Percentiles rank a stretch among this genome's conserved stretches.
Evolutionary conservation across 108 stramenopile species (phyloP).

Genomic region (Cyclotella distinguenda): DNA sequence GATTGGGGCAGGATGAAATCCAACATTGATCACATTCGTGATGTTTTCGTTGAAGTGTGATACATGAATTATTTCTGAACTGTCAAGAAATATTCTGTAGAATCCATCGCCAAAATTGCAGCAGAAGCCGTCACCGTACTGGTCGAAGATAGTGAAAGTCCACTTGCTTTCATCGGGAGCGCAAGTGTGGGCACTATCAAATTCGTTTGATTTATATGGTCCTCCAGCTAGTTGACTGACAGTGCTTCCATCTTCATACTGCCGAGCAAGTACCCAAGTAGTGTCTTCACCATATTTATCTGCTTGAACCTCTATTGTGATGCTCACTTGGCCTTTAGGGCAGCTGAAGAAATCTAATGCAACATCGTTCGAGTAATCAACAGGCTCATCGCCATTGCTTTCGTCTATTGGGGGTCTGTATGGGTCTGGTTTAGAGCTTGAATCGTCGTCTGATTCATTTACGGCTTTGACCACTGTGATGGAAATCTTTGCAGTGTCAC

Average conservation of each 20-base stretch:
- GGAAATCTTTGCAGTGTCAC: background rate
- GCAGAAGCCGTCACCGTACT: conserved; percentile 24
- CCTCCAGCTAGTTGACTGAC: conserved; percentile 3
- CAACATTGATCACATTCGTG: conserved; percentile 16
- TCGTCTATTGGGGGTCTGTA: conserved; percentile 4
- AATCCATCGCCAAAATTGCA: conserved; percentile 16
- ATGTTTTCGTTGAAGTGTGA: conserved; percentile 11
- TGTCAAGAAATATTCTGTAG: conserved; percentile 24
- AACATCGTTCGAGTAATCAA: background rate
- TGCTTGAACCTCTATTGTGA: conserved; percentile 24
- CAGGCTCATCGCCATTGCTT: background rate
- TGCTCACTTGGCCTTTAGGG: conserved; percentile 1
- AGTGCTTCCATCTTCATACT: background rate
- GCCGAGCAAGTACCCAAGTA: conserved; percentile 11
- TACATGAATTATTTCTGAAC: conserved; percentile 10
- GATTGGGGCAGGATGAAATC: conserved; percentile 9
- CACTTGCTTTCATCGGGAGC: background rate
- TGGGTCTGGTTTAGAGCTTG: background rate
- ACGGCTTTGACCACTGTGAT: conserved; percentile 7
- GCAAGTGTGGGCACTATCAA: conserved; percentile 14
- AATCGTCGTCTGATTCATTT: background rate
- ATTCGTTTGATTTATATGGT: conserved; percentile 13
- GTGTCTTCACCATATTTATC: conserved; percentile 27
- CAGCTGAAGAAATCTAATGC: conserved; percentile 9
- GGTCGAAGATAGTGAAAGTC: conserved; percentile 14